phyloP scores from a whole-genome alignment of 345 rosid genomes.

The Pugionium dolabratum region DNA sequence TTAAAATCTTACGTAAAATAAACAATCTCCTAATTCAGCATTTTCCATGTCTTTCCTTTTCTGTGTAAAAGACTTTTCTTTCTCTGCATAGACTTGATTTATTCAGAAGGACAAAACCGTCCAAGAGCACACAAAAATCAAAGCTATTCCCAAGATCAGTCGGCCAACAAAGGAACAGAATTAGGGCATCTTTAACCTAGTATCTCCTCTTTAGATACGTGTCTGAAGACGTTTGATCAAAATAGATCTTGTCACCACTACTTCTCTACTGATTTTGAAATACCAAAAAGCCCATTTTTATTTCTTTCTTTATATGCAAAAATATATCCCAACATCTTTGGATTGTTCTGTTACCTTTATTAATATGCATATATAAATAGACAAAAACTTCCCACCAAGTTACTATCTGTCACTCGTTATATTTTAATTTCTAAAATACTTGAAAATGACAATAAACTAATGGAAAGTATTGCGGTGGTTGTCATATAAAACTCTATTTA shows the following conservation, averaged over 20 bases:
- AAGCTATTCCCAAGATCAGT: slow-evolving; percentile 11
- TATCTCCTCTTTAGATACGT: slow-evolving; percentile 20
- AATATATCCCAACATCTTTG: slow-evolving; percentile 33
- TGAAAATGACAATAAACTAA: background rate
- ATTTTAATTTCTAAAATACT: background rate
- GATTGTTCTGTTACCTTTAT: slow-evolving; percentile 30
- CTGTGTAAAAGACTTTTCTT: background rate
- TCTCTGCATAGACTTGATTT: background rate
- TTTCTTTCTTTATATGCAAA: slow-evolving; percentile 10
- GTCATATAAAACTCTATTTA: too few species aligned
- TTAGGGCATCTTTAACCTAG: slow-evolving; percentile 4
- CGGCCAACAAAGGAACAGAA: slow-evolving; percentile 25
- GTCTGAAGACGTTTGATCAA: slow-evolving; percentile 4
- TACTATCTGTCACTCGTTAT: slow-evolving; percentile 1
- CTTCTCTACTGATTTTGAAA: slow-evolving; percentile 19
- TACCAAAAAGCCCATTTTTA: slow-evolving; percentile 22
- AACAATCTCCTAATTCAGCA: slow-evolving; percentile 9
- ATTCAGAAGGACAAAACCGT: background rate
- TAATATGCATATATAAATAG: slow-evolving; percentile 4
- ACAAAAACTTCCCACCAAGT: slow-evolving; percentile 25
- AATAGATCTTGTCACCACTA: slow-evolving; percentile 41
- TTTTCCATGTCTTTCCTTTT: background rate
- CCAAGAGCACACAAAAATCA: background rate
- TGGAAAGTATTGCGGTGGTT: too few species aligned
- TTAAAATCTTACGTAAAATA: slow-evolving; percentile 18